A percentile compares a stretch with the other conserved stretches of the same genome.
phyloP scores from a whole-genome alignment of 257 asterid genomes.

The Capsicum baccatum region DNA sequence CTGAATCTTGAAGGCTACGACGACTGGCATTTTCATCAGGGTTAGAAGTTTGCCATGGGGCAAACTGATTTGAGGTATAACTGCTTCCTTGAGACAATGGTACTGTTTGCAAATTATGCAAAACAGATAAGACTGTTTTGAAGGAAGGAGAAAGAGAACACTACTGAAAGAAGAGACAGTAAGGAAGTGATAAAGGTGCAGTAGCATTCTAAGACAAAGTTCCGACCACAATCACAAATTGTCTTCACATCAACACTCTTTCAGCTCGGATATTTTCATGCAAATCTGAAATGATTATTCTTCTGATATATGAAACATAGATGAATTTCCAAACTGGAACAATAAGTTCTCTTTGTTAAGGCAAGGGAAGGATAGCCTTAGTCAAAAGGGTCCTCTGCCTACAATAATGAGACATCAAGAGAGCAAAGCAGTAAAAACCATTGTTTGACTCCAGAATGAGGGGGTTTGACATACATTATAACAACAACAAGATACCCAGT shows the following conservation, averaged over 20 bases:
- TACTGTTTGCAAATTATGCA: constrained; percentile 24
- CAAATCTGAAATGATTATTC: not conserved
- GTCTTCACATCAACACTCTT: not conserved
- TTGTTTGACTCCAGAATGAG: not conserved
- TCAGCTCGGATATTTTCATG: constrained; percentile 8
- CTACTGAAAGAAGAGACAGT: not conserved
- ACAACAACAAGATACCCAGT: not conserved
- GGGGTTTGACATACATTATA: not conserved
- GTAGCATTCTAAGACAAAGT: constrained; percentile 3
- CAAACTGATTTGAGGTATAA: constrained; percentile 51
- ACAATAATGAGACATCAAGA: constrained; percentile 11
- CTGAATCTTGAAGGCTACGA: constrained; percentile 53
- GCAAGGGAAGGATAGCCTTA: not conserved
- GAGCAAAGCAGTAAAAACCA: constrained; percentile 3
- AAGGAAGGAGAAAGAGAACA: constrained; percentile 10
- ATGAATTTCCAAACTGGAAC: not conserved
- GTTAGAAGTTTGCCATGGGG: constrained; percentile 65
- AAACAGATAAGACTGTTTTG: not conserved
- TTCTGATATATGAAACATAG: not conserved
- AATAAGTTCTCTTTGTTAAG: not conserved
- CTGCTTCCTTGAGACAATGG: constrained; percentile 58
- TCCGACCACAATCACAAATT: not conserved
- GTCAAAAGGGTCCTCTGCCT: not conserved
- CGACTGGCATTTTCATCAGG: constrained; percentile 52
- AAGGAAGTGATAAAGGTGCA: not conserved